These are phyloP conservation scores for Acorus gramineus DNA, from an alignment of 106 monocot genomes.

Conservation along the genomic window DNA sequence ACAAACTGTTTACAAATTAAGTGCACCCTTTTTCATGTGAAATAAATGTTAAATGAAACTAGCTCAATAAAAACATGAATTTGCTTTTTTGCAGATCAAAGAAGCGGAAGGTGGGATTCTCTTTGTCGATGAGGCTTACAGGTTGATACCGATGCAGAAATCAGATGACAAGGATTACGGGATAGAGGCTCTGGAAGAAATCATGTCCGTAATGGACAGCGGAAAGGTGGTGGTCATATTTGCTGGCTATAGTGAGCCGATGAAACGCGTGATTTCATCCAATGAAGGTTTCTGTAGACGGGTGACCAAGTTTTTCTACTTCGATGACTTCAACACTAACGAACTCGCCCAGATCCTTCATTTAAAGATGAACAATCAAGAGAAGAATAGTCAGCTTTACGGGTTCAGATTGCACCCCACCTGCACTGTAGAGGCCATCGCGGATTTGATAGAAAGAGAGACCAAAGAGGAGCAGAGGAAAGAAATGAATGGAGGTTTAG, in stretches of 20 bases:
- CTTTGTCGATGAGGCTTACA: too few species aligned
- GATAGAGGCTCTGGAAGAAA: background rate
- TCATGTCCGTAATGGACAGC: background rate
- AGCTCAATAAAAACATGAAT: background rate
- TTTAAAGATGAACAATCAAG: too few species aligned
- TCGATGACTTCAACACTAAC: slow-evolving; percentile 49
- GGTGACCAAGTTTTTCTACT: slow-evolving; percentile 1
- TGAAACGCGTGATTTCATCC: background rate
- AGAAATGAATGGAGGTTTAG: slow-evolving; percentile 61
- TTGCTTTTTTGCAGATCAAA: slow-evolving; percentile 35
- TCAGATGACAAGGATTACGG: slow-evolving; percentile 48
- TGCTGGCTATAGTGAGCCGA: background rate
- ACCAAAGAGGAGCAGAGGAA: background rate
- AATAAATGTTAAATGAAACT: slow-evolving; percentile 86
- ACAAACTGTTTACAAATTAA: too few species aligned
- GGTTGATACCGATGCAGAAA: slow-evolving; percentile 88
- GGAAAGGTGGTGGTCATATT: background rate
- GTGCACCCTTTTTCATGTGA: too few species aligned
- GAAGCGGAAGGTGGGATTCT: slow-evolving; percentile 41
- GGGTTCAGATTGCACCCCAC: slow-evolving; percentile 33
- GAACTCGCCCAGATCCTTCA: too few species aligned
- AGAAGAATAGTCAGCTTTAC: too few species aligned
- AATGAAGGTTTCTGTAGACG: background rate
- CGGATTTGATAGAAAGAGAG: slow-evolving; percentile 6
- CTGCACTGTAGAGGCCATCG: slow-evolving; percentile 32